phyloP scores from a whole-genome alignment of 768 basidiomycete species.

The Trametopsis cervina region DNA sequence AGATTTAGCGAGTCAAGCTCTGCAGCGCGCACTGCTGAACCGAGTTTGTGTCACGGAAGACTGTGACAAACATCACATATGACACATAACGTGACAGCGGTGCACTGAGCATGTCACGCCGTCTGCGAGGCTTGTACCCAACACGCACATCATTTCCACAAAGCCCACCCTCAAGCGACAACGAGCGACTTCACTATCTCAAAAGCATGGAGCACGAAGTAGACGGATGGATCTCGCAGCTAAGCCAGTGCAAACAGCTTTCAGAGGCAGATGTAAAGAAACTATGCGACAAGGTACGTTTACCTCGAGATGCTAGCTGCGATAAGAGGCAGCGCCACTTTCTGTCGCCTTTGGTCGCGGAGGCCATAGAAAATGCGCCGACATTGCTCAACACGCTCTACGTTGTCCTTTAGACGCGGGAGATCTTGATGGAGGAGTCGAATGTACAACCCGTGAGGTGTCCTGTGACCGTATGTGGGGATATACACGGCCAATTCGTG shows the following conservation, averaged over 20 bases:
- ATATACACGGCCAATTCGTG: slow-evolving; percentile 99
- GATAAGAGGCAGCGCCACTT: slow-evolving; percentile 23
- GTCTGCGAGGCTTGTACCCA: slow-evolving; percentile 8
- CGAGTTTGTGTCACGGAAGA: slow-evolving; percentile 2
- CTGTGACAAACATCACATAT: slow-evolving; percentile 3
- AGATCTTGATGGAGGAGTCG: slow-evolving; percentile 98
- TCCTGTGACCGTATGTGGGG: slow-evolving; percentile 98
- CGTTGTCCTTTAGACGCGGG: slow-evolving; percentile 64
- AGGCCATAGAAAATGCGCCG: slow-evolving; percentile 2
- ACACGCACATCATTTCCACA: slow-evolving; percentile 20
- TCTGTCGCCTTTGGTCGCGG: slow-evolving; percentile 4
- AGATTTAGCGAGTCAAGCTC: slow-evolving; percentile 4
- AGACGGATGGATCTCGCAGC: slow-evolving; percentile 94
- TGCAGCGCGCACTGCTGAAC: neutral
- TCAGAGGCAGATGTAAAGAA: slow-evolving; percentile 93
- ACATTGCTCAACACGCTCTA: slow-evolving; percentile 8
- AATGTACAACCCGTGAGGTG: slow-evolving; percentile 98
- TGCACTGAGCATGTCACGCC: slow-evolving; percentile 7
- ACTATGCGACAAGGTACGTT: slow-evolving; percentile 94
- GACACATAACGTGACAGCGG: slow-evolving; percentile 7
- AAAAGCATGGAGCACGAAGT: slow-evolving; percentile 60
- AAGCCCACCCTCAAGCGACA: slow-evolving; percentile 7
- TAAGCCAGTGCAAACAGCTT: slow-evolving; percentile 96
- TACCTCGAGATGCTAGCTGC: slow-evolving; percentile 5
- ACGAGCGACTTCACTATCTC: slow-evolving; percentile 8